These are phyloP conservation scores for Blastomyces silverae DNA, from an alignment of 2,329 filamentous ascomycete species.

Conservation along the genomic window DNA sequence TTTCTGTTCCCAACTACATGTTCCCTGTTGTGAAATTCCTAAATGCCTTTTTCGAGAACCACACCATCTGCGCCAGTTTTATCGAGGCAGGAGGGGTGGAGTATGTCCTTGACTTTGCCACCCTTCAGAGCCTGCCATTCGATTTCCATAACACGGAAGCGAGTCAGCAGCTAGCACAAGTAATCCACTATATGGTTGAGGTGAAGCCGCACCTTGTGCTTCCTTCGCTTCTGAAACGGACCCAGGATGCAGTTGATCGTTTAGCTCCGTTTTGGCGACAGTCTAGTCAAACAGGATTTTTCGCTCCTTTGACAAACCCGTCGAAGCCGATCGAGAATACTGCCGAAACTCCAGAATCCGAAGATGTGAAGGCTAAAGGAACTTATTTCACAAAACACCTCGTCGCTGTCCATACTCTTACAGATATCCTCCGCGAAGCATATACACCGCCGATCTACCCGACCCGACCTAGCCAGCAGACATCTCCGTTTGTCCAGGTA, in stretches of 20 bases:
- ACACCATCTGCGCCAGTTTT: constrained; percentile 64
- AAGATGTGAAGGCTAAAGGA: constrained; percentile 50
- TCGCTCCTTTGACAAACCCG: constrained; percentile 54
- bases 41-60: constrained; percentile 66
- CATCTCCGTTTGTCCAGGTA: constrained; percentile 62
- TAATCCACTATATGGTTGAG: constrained; percentile 73
- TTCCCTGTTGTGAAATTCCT: constrained; percentile 72
- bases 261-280: constrained; percentile 60
- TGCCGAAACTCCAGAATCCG: constrained; percentile 26
- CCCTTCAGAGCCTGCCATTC: constrained; percentile 70
- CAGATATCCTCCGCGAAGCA: constrained; percentile 66
- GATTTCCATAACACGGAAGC: constrained; percentile 62
- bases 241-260: constrained; percentile 61
- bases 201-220: constrained; percentile 72
- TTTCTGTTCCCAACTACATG: constrained; percentile 62
- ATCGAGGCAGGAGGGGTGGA: constrained; percentile 75
- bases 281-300: constrained; percentile 55
- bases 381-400: constrained; percentile 73
- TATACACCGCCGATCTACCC: constrained; percentile 60
- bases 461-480: constrained; percentile 54
- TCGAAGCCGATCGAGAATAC: constrained; percentile 20
- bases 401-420: constrained; percentile 66
- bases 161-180: constrained; percentile 62
- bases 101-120: constrained; percentile 73
- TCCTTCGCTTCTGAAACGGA: constrained; percentile 69